These are phyloP conservation scores for Syzygium jambos DNA, from an alignment of 345 rosid species.

Conservation along the genomic window DNA sequence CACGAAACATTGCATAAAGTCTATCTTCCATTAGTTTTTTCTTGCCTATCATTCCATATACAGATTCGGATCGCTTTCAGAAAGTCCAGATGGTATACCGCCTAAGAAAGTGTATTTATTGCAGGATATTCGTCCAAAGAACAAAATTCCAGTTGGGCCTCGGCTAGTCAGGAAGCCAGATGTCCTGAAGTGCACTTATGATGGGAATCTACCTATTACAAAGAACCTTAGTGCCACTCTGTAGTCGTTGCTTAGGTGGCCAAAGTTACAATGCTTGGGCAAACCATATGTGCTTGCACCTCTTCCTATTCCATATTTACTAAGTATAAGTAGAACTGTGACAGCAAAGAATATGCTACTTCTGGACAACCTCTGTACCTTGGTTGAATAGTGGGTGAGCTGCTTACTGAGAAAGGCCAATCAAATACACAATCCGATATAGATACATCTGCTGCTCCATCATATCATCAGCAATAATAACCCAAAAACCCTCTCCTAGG, in stretches of 20 bases:
- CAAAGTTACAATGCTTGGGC: neutral
- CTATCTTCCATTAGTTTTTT: neutral
- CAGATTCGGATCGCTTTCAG: neutral
- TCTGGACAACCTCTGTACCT: neutral
- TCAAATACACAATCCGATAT: neutral
- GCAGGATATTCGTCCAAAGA: conserved; percentile 79
- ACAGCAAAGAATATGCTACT: neutral
- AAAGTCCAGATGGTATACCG: neutral
- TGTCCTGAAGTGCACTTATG: conserved; percentile 61
- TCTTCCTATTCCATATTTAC: neutral
- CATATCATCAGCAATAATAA: neutral
- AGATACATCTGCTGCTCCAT: neutral
- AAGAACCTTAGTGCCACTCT: conserved; percentile 45
- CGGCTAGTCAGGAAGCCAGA: conserved; percentile 56
- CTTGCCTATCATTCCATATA: neutral
- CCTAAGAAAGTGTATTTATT: neutral
- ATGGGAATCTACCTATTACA: conserved; percentile 63
- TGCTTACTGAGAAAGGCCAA: neutral
- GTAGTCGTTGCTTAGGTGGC: conserved; percentile 10
- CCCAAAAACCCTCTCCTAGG: neutral
- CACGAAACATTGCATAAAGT: neutral
- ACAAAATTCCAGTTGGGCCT: conserved; percentile 58
- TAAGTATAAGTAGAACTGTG: neutral
- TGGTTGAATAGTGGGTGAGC: neutral
- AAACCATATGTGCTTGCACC: neutral